phyloP scores from a whole-genome alignment of 2,329 filamentous ascomycete genomes.

The Fusarium aywerte region DNA sequence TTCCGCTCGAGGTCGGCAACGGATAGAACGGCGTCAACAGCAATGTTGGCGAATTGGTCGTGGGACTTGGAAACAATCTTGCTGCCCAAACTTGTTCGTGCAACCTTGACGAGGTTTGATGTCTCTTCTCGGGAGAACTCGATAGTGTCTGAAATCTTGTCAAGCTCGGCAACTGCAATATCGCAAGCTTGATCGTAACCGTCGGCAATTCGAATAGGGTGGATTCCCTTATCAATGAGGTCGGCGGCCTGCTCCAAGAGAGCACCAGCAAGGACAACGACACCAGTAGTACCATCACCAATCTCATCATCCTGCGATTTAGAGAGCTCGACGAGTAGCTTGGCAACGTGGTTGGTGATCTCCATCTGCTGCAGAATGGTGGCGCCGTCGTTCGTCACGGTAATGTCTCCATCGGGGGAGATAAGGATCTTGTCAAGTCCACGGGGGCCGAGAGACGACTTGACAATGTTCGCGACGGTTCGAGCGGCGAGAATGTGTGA shows the following conservation, averaged over 20 bases:
- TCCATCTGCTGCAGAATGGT: conserved; percentile 99
- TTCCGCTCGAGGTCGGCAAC: conserved; percentile 96
- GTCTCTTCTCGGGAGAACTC: conserved; percentile 84
- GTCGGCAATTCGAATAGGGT: conserved; percentile 98
- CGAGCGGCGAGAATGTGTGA: conserved; percentile 96
- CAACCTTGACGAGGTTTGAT: conserved; percentile 90
- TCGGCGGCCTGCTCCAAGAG: conserved; percentile 96
- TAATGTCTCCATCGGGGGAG: conserved; percentile 98
- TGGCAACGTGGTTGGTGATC: conserved; percentile 97
- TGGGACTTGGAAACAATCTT: conserved; percentile 99
- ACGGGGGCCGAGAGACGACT: conserved; percentile 93
- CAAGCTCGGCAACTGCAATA: conserved; percentile 91
- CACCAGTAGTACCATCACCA: conserved; percentile 96
- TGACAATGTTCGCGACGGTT: conserved; percentile 96
- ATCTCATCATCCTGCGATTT: conserved; percentile 99
- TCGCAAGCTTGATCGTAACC: conserved; percentile 98
- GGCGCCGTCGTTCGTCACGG: conserved; percentile 97
- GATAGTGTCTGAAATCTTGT: conserved; percentile 91
- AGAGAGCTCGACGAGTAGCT: conserved; percentile 94
- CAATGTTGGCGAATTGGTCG: conserved; percentile 97
- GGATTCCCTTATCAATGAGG: conserved; percentile 99
- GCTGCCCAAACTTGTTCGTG: conserved; percentile 93
- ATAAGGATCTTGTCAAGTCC: conserved; percentile 99
- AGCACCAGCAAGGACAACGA: conserved; percentile 94
- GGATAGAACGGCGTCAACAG: conserved; percentile 94